These are phyloP conservation scores for Monilinia vaccinii-corymbosi DNA, from an alignment of 2,329 filamentous ascomycete species.

Conservation along the genomic window DNA sequence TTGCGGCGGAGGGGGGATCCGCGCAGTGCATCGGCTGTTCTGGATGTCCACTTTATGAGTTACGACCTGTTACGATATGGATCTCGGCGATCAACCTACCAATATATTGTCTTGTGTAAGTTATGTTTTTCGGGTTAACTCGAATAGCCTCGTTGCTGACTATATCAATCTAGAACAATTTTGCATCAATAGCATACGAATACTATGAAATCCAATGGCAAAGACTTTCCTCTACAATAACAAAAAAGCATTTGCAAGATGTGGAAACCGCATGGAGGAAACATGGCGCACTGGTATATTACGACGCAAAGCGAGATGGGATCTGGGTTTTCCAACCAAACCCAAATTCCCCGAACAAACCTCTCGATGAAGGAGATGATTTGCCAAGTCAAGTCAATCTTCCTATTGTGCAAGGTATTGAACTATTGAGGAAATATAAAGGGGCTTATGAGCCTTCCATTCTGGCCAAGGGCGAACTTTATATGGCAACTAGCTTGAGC, in stretches of 20 bases:
- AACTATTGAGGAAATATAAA: constrained; percentile 19
- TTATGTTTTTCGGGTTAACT: not conserved
- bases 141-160: not conserved
- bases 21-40: constrained; percentile 1
- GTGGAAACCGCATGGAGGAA: constrained; percentile 25
- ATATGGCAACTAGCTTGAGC: constrained; percentile 15
- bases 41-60: constrained; percentile 14
- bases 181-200: constrained; percentile 28
- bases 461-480: constrained; percentile 20
- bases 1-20: constrained; percentile 3
- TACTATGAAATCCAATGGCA: constrained; percentile 23
- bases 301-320: constrained; percentile 23
- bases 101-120: constrained; percentile 30
- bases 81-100: constrained; percentile 29
- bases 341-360: constrained; percentile 7
- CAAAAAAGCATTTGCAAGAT: constrained; percentile 24
- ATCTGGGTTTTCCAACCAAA: constrained; percentile 26
- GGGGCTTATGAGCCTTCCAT: constrained; percentile 27
- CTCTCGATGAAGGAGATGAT: constrained; percentile 6
- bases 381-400: constrained; percentile 7
- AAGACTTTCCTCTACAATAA: constrained; percentile 10
- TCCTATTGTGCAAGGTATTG: constrained; percentile 18
- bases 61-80: constrained; percentile 25
- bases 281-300: constrained; percentile 24
- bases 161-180: constrained; percentile 24